Conservation (phyloP, 352 stramenopile species). For the Globisporangium mamillatum region DNA sequence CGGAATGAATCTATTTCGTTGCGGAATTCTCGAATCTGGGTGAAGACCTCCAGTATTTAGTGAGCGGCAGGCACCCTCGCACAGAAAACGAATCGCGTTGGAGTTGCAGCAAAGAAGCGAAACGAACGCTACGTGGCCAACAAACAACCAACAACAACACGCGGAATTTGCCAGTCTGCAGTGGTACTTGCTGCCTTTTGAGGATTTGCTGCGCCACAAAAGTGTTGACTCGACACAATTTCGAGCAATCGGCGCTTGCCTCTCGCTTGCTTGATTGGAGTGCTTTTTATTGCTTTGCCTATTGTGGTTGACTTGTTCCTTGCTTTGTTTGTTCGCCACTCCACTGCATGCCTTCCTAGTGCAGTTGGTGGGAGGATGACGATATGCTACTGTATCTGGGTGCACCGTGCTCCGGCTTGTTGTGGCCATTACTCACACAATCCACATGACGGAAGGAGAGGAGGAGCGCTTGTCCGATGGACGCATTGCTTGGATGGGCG, state of each 20-base stretch:
- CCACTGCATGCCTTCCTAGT: no score
- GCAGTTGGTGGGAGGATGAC: background rate
- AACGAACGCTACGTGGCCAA: background rate
- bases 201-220: background rate
- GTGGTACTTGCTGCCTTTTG: background rate
- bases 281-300: background rate
- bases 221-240: background rate
- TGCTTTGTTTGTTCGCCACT: background rate
- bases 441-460: background rate
- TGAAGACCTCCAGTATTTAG: background rate
- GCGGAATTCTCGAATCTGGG: background rate
- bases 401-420: background rate
- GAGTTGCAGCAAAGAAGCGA: background rate
- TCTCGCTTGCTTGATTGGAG: background rate
- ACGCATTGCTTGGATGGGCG: background rate
- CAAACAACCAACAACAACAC: background rate
- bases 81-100: background rate
- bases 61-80: no score
- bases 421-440: background rate
- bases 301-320: background rate
- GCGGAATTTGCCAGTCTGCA: background rate
- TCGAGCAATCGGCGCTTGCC: background rate
- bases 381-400: background rate
- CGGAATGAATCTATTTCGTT: background rate
- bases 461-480: background rate